Base-by-base conservation (phyloP, 306 rosid species). In the Quercus cerris region DNA sequence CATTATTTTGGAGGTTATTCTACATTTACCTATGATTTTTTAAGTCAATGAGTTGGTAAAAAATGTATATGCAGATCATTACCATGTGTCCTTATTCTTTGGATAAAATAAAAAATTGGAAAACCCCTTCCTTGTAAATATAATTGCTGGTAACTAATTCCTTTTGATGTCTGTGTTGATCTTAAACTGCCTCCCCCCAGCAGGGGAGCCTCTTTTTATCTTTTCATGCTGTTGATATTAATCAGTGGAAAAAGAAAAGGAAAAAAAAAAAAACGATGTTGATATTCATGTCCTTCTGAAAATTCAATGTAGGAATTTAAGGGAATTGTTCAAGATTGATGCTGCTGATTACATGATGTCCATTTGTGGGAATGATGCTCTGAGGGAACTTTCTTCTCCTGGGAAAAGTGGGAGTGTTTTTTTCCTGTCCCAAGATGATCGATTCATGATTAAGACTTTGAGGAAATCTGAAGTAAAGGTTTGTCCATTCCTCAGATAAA, bases 341-440 rank as follows among this genome's bases (percentile, higher is more conserved):
- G 92, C 99, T 77, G 99, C 99, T 27, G 98, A 93, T 86, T 96
- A 96, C 86, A 96, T 96, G 99, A 96, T 96, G 97, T 93, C 99
- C 78, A 93, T 96, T 78, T 96, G 99, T 71, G 99, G 99, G 80
- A 96, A 93, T 87, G 99, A 96, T 86, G 91, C 99, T 77, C 90
- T 96, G 33, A 90, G 99, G 84, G 98, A 96, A 81, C 92, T 96
- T 66, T 93, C 98, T 85, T 93, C 98, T 82, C 98, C 99, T 41
- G 99, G 99, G 82, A 95, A 95, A 88, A 95, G 99, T 84, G 99
- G 99, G 13, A 95, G 99, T 63, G 98, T 95, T 80, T 95, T 95
- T 84, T 95, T 95, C 87, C 81, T 93, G 78, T 95, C 99, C 78
- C 99, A 95, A 78, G 99, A 95, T 84, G 99, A 95, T 77, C 97